Evolutionary conservation across 2,329 filamentous ascomycete genomes (phyloP), one percentile per base, ranked within the genome.

Genomic region (Penicillium sp.): DNA sequence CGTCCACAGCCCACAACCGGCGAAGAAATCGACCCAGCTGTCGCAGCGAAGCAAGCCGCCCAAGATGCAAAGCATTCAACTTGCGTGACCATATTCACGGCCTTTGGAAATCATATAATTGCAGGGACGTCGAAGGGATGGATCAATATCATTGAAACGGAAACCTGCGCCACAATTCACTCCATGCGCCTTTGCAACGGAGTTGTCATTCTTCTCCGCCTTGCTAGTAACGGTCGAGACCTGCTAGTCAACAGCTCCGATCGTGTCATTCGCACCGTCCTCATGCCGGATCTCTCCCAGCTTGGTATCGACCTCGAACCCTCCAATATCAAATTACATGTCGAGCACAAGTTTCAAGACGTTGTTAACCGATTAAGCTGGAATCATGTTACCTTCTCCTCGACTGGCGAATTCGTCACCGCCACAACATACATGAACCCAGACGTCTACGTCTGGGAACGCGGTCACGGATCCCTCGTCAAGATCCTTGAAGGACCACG

Each of bases 361-460:
- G 88, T 97, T 3, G 94, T 99, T 44, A 97, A 99, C 68, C 86
- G 89, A 37, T 77, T 97, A 10, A 91, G 89, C 6, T 99, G 94
- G 94, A 99, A 97, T 67, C 91, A 97, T 67, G 92, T 96, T 52
- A 91, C 92, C 0, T 97, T 99, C 70, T 96, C 91, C 66, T 88
- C 90, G 1, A 94, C 90, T 0, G 92, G 91, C 46, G 94, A 99
- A 73, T 97, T 97, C 68, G 91, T 99, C 33, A 91, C 91, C 20
- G 94, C 95, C 0, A 96, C 91, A 21, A 97, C 94, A 2, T 96
- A 91, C 72, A 97, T 97, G 80, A 99, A 99, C 67, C 92, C 97
- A 64, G 93, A 99, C 73, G 89, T 99, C 58, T 97, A 97, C 73
- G 92, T 97, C 23, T 97, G 93, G 94, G 94, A 99, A 75, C 86